Conservation (phyloP, 2,329 filamentous ascomycete species). For the Xylaria sp. region DNA sequence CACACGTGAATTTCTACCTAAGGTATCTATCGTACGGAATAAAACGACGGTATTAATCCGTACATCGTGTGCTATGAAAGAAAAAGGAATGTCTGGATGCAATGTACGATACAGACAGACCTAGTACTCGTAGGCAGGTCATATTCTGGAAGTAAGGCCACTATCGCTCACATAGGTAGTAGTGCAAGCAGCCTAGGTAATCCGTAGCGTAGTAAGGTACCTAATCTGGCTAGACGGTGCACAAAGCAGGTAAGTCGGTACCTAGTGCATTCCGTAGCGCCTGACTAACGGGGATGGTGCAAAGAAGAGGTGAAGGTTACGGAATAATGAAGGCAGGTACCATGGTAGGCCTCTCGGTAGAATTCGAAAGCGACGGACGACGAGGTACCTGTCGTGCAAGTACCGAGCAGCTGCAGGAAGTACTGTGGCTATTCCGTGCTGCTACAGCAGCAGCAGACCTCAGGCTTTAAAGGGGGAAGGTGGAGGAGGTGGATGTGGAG, state of each 20-base stretch:
- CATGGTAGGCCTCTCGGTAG: neutral
- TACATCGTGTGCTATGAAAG: no score
- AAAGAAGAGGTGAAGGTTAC: neutral
- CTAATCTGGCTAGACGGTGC: no score
- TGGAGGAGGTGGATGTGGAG: slow-evolving; percentile 3
- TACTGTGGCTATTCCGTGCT: neutral
- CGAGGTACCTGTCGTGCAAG: neutral
- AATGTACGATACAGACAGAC: no score
- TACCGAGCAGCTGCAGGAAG: neutral
- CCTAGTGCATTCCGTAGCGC: neutral
- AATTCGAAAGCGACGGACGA: neutral
- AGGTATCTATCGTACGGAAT: no score
- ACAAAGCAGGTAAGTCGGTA: neutral
- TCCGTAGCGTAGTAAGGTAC: neutral
- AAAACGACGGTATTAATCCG: no score
- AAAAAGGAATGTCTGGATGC: no score
- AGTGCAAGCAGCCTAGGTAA: neutral
- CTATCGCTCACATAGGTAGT: no score
- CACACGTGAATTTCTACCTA: no score
- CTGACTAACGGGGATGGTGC: neutral
- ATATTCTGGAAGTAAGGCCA: neutral
- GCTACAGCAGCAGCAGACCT: neutral
- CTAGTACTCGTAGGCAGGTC: no score
- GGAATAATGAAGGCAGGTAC: neutral
- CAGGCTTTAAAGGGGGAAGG: slow-evolving; percentile 11